These are phyloP conservation scores for Termitomyces sp. DNA, from an alignment of 768 basidiomycete species.

Conservation along the genomic window DNA sequence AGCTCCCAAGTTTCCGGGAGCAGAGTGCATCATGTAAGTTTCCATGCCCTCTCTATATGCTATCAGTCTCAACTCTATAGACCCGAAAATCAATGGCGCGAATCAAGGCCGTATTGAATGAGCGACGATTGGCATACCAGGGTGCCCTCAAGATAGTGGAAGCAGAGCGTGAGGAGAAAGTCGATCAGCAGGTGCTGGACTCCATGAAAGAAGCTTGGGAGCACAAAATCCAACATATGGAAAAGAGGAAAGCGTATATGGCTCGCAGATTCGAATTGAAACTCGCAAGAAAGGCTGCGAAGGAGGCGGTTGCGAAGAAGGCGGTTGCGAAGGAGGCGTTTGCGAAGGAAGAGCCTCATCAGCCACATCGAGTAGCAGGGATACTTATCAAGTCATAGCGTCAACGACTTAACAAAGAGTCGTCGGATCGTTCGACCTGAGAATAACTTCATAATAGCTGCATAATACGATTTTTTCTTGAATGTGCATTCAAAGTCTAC, in stretches of 20 bases:
- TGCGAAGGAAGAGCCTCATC: too few relatives aligned
- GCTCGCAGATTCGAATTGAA: slow-evolving; percentile 8
- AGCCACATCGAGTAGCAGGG: not conserved
- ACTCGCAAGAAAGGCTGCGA: slow-evolving; percentile 6
- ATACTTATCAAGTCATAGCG: not conserved
- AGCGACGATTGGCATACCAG: slow-evolving; percentile 81
- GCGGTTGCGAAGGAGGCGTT: not conserved
- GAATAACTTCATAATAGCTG: not conserved
- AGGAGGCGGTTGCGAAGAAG: not conserved
- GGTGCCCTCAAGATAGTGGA: slow-evolving; percentile 49
- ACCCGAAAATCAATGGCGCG: slow-evolving; percentile 95
- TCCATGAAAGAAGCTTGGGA: slow-evolving; percentile 19
- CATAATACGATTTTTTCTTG: not conserved
- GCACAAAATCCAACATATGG: slow-evolving; percentile 14
- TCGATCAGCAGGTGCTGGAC: slow-evolving; percentile 22
- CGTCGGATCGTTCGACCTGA: not conserved
- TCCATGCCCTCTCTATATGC: not conserved
- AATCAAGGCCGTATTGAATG: slow-evolving; percentile 88
- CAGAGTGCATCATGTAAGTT: slow-evolving; percentile 41
- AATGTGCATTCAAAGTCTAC: not conserved
- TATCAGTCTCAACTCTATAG: slow-evolving; percentile 30
- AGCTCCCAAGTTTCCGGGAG: slow-evolving; percentile 24
- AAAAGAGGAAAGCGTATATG: slow-evolving; percentile 11
- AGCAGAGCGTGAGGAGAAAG: slow-evolving; percentile 23
- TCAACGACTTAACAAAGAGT: not conserved